phyloP scores from a whole-genome alignment of 2,329 filamentous ascomycete species.

The Ophiostoma fasciatum region DNA sequence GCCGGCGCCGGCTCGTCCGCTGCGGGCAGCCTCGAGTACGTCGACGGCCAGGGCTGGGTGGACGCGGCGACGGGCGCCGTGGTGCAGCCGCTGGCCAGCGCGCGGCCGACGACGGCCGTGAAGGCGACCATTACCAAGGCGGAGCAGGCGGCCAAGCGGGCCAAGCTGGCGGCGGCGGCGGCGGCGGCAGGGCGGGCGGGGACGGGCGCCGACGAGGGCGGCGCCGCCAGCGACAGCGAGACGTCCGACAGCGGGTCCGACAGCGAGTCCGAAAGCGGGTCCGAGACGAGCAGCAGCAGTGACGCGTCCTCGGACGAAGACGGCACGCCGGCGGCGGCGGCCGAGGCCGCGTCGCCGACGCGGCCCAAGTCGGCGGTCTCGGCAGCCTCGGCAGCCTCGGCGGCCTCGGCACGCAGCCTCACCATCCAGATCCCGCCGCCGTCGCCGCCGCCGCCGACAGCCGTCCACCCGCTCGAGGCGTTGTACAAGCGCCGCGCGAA shows the following conservation, averaged over 20 bases:
- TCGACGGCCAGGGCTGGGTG: conserved; percentile 81
- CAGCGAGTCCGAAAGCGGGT: neutral
- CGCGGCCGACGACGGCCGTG: conserved; percentile 16
- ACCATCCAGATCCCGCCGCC: conserved; percentile 38
- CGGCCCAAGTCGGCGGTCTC: conserved; percentile 37
- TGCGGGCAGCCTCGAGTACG: conserved; percentile 40
- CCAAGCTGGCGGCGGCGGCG: conserved; percentile 9
- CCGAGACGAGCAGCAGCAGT: conserved; percentile 13
- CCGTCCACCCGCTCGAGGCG: conserved; percentile 74
- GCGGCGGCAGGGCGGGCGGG: conserved; percentile 7
- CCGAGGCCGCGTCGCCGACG: conserved; percentile 19
- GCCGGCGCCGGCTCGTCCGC: conserved; percentile 27
- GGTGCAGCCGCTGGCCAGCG: conserved; percentile 40
- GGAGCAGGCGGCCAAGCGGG: conserved; percentile 11
- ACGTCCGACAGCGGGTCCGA: conserved; percentile 8
- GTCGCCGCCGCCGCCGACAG: conserved; percentile 20
- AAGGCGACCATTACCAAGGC: conserved; percentile 10
- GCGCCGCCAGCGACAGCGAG: conserved; percentile 8
- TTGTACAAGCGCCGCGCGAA: conserved; percentile 69
- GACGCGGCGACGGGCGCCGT: conserved; percentile 57
- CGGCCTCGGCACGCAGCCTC: conserved; percentile 33
- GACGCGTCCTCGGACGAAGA: conserved; percentile 11
- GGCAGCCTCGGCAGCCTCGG: conserved; percentile 28
- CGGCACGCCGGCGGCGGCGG: conserved; percentile 24
- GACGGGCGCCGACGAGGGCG: neutral